These are phyloP conservation scores for Metschnikowia bowlesiae DNA, from an alignment of 805 yeast genomes.

Conservation along the genomic window DNA sequence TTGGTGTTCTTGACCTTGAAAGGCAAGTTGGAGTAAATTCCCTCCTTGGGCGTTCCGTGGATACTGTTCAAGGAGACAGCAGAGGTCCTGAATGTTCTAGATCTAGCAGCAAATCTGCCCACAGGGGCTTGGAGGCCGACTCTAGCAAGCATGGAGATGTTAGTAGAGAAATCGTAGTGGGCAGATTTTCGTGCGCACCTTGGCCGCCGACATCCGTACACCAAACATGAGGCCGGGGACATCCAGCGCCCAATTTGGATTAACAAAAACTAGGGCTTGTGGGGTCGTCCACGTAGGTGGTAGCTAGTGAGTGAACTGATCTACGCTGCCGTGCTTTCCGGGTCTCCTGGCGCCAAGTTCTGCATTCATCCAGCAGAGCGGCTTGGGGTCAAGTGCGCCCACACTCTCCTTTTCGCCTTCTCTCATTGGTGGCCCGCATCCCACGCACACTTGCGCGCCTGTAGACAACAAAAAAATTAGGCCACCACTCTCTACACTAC, in stretches of 20 bases:
- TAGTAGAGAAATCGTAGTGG: not conserved
- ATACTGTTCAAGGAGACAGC: constrained; percentile 32
- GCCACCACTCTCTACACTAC: not conserved
- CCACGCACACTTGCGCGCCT: constrained; percentile 2
- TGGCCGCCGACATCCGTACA: not conserved
- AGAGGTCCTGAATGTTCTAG: constrained; percentile 46
- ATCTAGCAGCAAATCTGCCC: constrained; percentile 9
- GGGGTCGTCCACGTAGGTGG: too few relatives aligned
- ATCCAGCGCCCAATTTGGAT: not conserved
- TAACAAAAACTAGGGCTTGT: too few relatives aligned
- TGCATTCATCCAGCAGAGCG: not conserved
- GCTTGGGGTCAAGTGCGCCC: not conserved
- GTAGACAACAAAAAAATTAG: constrained; percentile 5
- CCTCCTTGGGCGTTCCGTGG: constrained; percentile 44
- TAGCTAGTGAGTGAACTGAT: not conserved
- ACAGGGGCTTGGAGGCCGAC: constrained; percentile 18
- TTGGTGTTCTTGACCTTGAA: constrained; percentile 92
- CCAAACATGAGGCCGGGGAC: not conserved
- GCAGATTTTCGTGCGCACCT: constrained; percentile 2
- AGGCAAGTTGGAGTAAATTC: constrained; percentile 89
- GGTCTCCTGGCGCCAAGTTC: too few relatives aligned
- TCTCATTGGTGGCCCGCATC: constrained; percentile 10
- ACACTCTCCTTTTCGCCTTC: constrained; percentile 6
- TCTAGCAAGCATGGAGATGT: constrained; percentile 23
- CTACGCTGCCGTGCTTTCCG: too few relatives aligned